Conservation (phyloP, 495 filamentous ascomycete genomes). For the Penicillium psychrofluorescens region DNA sequence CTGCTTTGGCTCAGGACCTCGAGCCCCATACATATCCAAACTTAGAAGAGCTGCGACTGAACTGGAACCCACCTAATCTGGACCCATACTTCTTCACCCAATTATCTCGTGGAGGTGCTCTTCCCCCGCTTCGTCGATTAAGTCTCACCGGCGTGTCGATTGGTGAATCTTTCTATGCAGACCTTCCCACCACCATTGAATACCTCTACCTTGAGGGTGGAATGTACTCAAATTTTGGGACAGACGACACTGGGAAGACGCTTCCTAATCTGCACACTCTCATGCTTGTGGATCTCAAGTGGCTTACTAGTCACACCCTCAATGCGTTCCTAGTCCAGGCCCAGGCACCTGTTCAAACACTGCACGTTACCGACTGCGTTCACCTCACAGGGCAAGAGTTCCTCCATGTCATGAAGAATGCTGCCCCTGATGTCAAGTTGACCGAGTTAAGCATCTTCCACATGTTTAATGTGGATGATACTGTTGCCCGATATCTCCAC, state of each 20-base stretch:
- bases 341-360: constrained; percentile 16
- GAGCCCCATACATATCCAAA: constrained; percentile 22
- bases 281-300: constrained; percentile 21
- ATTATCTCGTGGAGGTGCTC: not conserved
- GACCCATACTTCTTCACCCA: constrained; percentile 13
- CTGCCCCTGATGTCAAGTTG: constrained; percentile 10
- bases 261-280: constrained; percentile 28
- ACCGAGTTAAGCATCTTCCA: constrained; percentile 23
- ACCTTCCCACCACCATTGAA: constrained; percentile 24
- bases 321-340: constrained; percentile 9
- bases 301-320: constrained; percentile 12
- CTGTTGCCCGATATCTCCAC: constrained; percentile 4
- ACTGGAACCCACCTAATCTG: constrained; percentile 18
- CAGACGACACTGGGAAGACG: not conserved
- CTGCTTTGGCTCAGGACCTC: not conserved
- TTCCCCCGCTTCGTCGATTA: constrained; percentile 21
- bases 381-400: constrained; percentile 5
- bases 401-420: constrained; percentile 1
- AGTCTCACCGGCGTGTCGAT: constrained; percentile 23
- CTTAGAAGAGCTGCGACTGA: constrained; percentile 29
- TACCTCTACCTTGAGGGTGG: constrained; percentile 24
- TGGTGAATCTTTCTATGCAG: constrained; percentile 5
- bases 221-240: no score
- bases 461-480: constrained; percentile 17
- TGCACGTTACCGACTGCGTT: constrained; percentile 25